These are phyloP conservation scores for Apiospora rasikravindrae DNA, from an alignment of 2,329 filamentous ascomycete genomes.

Conservation along the genomic window DNA sequence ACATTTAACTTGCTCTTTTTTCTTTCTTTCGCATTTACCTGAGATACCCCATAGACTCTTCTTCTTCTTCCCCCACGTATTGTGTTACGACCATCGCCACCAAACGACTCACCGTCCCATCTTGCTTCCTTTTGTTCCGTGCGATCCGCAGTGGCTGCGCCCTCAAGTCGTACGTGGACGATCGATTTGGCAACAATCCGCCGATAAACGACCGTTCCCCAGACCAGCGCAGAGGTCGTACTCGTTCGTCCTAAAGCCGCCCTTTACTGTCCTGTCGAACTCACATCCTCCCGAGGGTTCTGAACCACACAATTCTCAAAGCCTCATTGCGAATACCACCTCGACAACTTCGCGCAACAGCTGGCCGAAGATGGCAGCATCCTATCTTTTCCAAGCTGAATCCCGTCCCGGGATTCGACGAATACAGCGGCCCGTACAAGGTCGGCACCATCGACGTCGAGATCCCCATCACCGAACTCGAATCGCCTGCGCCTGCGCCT, in stretches of 20 bases:
- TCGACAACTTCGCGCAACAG: background rate
- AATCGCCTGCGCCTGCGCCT: constrained; percentile 58
- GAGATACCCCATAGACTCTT: background rate
- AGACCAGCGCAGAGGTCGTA: background rate
- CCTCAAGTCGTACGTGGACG: background rate
- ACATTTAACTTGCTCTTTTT: background rate
- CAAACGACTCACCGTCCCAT: background rate
- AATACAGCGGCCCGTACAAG: constrained; percentile 77
- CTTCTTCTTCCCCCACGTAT: background rate
- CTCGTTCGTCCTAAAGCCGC: no score
- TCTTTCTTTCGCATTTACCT: no score
- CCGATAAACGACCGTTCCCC: background rate
- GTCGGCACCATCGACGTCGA: constrained; percentile 84
- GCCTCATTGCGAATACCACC: background rate
- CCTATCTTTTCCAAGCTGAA: constrained; percentile 62
- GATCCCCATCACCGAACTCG: constrained; percentile 68
- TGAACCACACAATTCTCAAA: background rate
- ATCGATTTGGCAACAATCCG: background rate
- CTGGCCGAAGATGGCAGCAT: constrained; percentile 43
- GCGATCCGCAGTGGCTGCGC: background rate
- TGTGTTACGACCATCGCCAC: no score
- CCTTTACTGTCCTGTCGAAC: no score
- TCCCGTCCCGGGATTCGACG: constrained; percentile 74
- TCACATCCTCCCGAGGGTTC: background rate
- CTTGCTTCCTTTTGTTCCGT: background rate